Conservation (phyloP, 805 yeast genomes). For the Lachancea meyersii region DNA sequence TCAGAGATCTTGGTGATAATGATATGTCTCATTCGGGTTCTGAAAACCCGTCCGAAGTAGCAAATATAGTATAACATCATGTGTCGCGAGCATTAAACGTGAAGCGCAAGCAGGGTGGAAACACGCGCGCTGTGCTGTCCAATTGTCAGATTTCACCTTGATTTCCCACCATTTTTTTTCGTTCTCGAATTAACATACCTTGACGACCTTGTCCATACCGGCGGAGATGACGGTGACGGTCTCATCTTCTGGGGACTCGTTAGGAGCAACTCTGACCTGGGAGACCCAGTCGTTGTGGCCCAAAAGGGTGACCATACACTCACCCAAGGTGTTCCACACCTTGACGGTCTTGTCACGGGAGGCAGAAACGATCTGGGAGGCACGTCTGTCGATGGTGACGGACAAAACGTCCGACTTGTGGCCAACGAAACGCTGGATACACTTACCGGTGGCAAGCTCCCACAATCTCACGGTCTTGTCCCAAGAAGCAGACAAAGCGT, state of each 20-base stretch:
- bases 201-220: slow-evolving; percentile 97
- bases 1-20: slow-evolving; percentile 99
- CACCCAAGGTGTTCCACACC: slow-evolving; percentile 99
- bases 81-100: slow-evolving; percentile 23
- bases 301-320: slow-evolving; percentile 86
- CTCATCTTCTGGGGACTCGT: slow-evolving; percentile 20
- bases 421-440: slow-evolving; percentile 92
- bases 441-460: slow-evolving; percentile 92
- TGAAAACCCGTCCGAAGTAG: slow-evolving; percentile 89
- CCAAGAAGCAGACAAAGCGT: slow-evolving; percentile 99
- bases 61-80: slow-evolving; percentile 89
- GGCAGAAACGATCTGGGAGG: slow-evolving; percentile 97
- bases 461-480: slow-evolving; percentile 97
- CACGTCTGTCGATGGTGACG: slow-evolving; percentile 91
- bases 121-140: neutral
- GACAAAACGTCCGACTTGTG: slow-evolving; percentile 97
- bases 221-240: slow-evolving; percentile 81
- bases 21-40: slow-evolving; percentile 88
- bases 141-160: neutral
- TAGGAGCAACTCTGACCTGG: slow-evolving; percentile 94
- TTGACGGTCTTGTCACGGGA: slow-evolving; percentile 98
- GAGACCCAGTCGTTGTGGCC: slow-evolving; percentile 99
- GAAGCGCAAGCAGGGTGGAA: neutral
- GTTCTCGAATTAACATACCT: slow-evolving; percentile 63
- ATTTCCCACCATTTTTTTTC: neutral